These are phyloP conservation scores for Gamsiella multidivaricata DNA, from an alignment of 192 early-diverging fungal species.

Conservation along the genomic window DNA sequence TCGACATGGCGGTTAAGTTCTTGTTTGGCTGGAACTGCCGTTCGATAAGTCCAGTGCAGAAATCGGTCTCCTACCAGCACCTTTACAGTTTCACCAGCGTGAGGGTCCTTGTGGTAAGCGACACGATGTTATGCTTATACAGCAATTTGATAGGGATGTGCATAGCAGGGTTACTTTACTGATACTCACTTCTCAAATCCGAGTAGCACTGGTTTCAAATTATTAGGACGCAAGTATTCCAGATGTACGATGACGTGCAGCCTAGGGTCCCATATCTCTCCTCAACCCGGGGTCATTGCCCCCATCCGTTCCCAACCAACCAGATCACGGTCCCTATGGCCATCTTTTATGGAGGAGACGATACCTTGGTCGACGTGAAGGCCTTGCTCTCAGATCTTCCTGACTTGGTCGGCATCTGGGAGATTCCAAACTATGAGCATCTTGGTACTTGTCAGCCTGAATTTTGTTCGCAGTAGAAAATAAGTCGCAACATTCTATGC, in stretches of 20 bases:
- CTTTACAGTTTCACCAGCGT: conserved; percentile 91
- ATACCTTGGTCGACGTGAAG: conserved; percentile 83
- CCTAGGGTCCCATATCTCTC: conserved; percentile 60
- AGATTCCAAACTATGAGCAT: conserved; percentile 85
- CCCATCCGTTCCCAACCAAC: conserved; percentile 78
- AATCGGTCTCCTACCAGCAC: conserved; percentile 85
- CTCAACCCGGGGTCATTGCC: conserved; percentile 65
- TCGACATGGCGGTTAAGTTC: conserved; percentile 76
- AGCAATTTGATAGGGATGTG: too few relatives aligned
- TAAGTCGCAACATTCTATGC: too few relatives aligned
- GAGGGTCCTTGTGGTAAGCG: conserved; percentile 82
- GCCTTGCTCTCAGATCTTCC: conserved; percentile 64
- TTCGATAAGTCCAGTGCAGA: conserved; percentile 77
- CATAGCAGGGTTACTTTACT: too few relatives aligned
- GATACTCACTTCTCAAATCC: too few relatives aligned
- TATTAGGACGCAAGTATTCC: conserved; percentile 83
- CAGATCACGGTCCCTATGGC: conserved; percentile 90
- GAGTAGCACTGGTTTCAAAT: conserved; percentile 99
- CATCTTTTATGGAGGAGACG: conserved; percentile 90
- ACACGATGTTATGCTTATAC: too few relatives aligned
- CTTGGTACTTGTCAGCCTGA: conserved; percentile 60
- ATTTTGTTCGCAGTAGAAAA: too few relatives aligned
- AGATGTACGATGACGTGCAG: conserved; percentile 92
- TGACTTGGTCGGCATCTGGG: conserved; percentile 66
- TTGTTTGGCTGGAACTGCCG: conserved; percentile 87